A percentile compares a stretch with the other conserved stretches of the same genome.
These are phyloP conservation scores for Trichoderma harzianum DNA, from an alignment of 2,329 filamentous ascomycete species.

Conservation along the genomic window DNA sequence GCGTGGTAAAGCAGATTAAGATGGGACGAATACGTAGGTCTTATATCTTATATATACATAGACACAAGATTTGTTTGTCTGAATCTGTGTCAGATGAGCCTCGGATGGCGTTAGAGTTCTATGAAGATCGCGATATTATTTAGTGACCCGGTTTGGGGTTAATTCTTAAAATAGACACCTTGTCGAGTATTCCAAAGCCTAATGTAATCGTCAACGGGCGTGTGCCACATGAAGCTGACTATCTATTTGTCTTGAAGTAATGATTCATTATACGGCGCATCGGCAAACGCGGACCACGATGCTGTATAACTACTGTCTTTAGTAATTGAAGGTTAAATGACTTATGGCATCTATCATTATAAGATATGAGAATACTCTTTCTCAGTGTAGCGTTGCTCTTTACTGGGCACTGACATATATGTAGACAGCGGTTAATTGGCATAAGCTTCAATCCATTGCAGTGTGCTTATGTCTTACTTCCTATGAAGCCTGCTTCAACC, in stretches of 20 bases:
- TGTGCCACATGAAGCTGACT: background rate
- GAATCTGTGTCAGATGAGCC: background rate
- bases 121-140: background rate
- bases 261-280: background rate
- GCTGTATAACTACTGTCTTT: background rate
- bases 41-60: background rate
- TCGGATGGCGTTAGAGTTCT: background rate
- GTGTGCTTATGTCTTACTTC: background rate
- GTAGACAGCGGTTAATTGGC: background rate
- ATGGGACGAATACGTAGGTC: background rate
- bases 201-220: background rate
- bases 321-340: background rate
- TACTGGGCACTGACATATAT: background rate
- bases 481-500: background rate
- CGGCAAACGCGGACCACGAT: background rate
- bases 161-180: background rate
- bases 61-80: background rate
- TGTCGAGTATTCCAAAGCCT: background rate
- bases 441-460: background rate
- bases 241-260: background rate
- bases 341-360: background rate
- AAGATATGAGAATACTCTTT: background rate
- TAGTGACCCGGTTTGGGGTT: background rate
- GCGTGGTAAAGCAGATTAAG: no score
- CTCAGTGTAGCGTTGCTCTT: background rate